Evolutionary conservation across 352 stramenopile species (phyloP), one percentile per base, ranked within the genome.

Genomic region (Pythium coloratum): DNA sequence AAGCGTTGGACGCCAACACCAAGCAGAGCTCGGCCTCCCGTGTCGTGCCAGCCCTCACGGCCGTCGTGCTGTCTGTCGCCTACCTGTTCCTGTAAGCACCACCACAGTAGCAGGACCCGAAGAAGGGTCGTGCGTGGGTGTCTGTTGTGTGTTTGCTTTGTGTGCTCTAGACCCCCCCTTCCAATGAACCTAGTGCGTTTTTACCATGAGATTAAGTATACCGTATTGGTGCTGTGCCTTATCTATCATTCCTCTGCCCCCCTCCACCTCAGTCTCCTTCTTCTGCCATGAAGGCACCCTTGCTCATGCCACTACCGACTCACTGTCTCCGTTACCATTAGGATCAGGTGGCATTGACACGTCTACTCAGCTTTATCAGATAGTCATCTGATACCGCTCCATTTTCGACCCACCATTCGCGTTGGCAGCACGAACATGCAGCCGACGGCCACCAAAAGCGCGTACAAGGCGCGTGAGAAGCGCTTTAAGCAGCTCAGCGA

Each of bases 401-500:
- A 55, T 33, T 34, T 34, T 55, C 47, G 47, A 55, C 47, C 20
- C 47, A 55, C 47, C 47, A 55, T 16, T 55, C 47, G 6, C 47
- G 4, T 7, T 49, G n/a, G 26, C 47, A 9, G n/a, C 24, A 34
- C n/a, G 51, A 58, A 34, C 6, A 20, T 30, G 16, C 12, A 32
- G 14, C 18, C 38, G 36, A 54, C 30, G 42, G 24, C 59, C 16
- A 51, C 42, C 40, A 64, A 69, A 66, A 62, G 67, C 44, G 67
- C 76, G 64, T 94, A 90, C 79, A 92, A 92, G 73, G 47, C 70
- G 24, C 79, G 67, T 53, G 86, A 94, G 73, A 94, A 94, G 82
- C 83, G 82, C 42, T 94, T 84, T 79, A 90, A 87, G 73, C 65
- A 65, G 36, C 62, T 76, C 38, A 73, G 62, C 1, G 56, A 67